Evolutionary conservation across 2,329 filamentous ascomycete genomes (phyloP), one percentile per base, ranked within the genome.

Genomic region (Metarhizium rileyi): DNA sequence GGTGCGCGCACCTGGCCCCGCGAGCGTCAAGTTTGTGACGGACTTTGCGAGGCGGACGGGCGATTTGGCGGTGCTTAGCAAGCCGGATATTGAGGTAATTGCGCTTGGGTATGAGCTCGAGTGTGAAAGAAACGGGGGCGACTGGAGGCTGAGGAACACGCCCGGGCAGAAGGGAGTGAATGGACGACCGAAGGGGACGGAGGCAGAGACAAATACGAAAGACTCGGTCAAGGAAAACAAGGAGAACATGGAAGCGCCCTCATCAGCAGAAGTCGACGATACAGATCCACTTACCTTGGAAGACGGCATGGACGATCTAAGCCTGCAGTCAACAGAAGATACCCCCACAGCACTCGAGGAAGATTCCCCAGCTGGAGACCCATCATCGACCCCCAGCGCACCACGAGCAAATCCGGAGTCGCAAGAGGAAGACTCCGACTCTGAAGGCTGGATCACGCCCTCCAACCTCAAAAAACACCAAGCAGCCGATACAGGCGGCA

Each of bases 101-200:
- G 93, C 91, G 8, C 72, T 98, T 50, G 86, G 89, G 1, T 97
- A 97, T 65, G 93, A 98, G 65, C 65, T 97, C n/a, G 91, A 97
- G 60, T 86, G 87, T 60, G 90, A 97, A 71, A 75, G 84, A 51
- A 94, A 95, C 63, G 81, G 83, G n/a, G 90, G 90, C 2, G 84
- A 95, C 63, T 95, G 88, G 86, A 79, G 90, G 52, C 62, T 96
- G 65, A 77, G 90, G 53, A 87, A 78, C 51, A 77, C 79, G 3
- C 91, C 91, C 0, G 86, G 83, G 1, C 90, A 95, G 65, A 90
- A 90, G 66, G 66, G 77, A 1, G 63, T 90, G 50, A 91, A 91
- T 63, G 87, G 87, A 3, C 77, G 76, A 56, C 78, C 53, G 3
- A 41, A 36, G 12, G 41, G 42, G 25, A 35, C 44, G 4, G 27